A percentile compares a stretch with the other conserved stretches of the same genome.
Conservation (phyloP, 2,329 filamentous ascomycete genomes). For the Colletotrichum musae region DNA sequence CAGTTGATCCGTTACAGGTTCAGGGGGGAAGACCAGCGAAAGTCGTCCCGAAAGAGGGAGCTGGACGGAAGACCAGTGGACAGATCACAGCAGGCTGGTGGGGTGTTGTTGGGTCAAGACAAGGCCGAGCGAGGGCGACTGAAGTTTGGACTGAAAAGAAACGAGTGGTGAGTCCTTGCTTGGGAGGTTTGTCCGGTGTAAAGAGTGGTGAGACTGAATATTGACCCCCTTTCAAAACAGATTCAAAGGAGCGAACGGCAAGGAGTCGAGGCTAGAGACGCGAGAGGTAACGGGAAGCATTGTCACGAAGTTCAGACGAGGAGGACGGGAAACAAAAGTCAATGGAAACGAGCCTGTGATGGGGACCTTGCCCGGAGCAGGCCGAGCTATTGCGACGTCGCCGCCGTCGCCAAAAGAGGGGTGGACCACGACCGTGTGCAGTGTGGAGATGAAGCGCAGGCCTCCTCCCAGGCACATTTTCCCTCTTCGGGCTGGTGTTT, state of each 20-base stretch:
- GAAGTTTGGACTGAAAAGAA: slow-evolving; percentile 32
- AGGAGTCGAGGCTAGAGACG: slow-evolving; percentile 27
- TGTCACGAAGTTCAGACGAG: slow-evolving; percentile 1
- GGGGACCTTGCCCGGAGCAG: slow-evolving; percentile 33
- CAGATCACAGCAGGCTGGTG: slow-evolving; percentile 21
- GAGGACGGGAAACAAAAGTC: slow-evolving; percentile 34
- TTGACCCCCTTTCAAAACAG: slow-evolving; percentile 35
- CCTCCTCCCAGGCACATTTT: slow-evolving; percentile 30
- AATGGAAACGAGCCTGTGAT: slow-evolving; percentile 19
- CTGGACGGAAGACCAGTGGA: slow-evolving; percentile 12
- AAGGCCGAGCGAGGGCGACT: slow-evolving; percentile 21
- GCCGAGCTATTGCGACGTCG: slow-evolving; percentile 39
- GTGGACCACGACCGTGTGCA: slow-evolving; percentile 33
- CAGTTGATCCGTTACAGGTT: slow-evolving; percentile 35
- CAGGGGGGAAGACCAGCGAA: slow-evolving; percentile 26
- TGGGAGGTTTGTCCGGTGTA: slow-evolving; percentile 24
- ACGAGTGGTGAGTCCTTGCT: slow-evolving; percentile 31
- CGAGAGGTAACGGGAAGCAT: slow-evolving; percentile 15
- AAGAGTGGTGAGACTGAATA: slow-evolving; percentile 35
- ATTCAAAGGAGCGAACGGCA: slow-evolving; percentile 19
- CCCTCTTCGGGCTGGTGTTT: slow-evolving; percentile 35
- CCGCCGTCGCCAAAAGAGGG: slow-evolving; percentile 20
- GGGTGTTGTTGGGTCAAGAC: slow-evolving; percentile 25
- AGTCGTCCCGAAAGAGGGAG: slow-evolving; percentile 31
- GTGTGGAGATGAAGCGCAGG: slow-evolving; percentile 40